Evolutionary conservation across 176 grass and related monocot species (phyloP).

Genomic region (Hordeum vulgare): MorexV3_pseudomolecules_assembly NC_058523.1:495779223-495779722

Average conservation of each 20-base stretch:
- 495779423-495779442: background rate
- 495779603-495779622: slow-evolving; percentile 54
- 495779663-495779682: slow-evolving; percentile 92
- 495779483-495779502: background rate
- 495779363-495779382: too few relatives aligned
- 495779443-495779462: background rate
- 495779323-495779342: too few relatives aligned
- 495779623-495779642: slow-evolving; percentile 41
- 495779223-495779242: background rate
- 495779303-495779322: too few relatives aligned
- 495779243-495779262: background rate
- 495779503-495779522: slow-evolving; percentile 5
- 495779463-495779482: background rate
- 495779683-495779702: slow-evolving; percentile 81
- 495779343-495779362: too few relatives aligned
- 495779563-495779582: slow-evolving; percentile 86
- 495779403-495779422: background rate
- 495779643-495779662: slow-evolving; percentile 63
- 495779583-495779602: slow-evolving; percentile 77
- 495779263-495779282: background rate
- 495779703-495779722: slow-evolving; percentile 47
- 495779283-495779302: background rate
- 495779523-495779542: slow-evolving; percentile 60
- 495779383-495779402: too few relatives aligned
- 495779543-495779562: slow-evolving; percentile 91